phyloP scores from a whole-genome alignment of 164 flowering plant species.

The Nelumbo lutea region DNA sequence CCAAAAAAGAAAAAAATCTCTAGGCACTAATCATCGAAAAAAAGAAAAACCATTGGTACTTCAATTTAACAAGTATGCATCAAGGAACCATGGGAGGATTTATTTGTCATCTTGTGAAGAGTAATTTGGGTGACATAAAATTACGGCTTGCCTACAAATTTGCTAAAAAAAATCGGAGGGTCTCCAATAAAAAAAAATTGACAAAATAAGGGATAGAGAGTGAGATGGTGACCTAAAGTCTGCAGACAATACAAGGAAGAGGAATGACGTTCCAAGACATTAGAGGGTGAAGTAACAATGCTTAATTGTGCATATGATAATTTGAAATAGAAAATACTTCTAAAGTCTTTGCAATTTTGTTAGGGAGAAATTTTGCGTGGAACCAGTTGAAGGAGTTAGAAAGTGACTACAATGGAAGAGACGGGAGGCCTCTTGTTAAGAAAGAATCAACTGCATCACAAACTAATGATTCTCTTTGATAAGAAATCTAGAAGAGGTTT shows the following conservation, averaged over 20 bases:
- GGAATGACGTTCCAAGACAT: constrained; percentile 8
- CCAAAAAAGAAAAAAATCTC: no score
- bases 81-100: no score
- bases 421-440: constrained; percentile 15
- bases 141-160: constrained; percentile 34
- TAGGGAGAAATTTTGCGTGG: constrained; percentile 74
- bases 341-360: constrained; percentile 57
- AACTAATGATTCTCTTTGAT: constrained; percentile 6
- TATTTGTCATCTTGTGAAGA: constrained; percentile 10
- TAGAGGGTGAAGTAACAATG: constrained; percentile 42
- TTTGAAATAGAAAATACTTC: constrained; percentile 36
- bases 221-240: constrained; percentile 14
- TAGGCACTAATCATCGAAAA: no score
- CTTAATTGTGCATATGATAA: constrained; percentile 46
- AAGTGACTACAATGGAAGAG: constrained; percentile 17
- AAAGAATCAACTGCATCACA: constrained; percentile 30
- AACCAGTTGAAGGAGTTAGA: constrained; percentile 66
- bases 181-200: constrained; percentile 10
- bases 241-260: constrained; percentile 10
- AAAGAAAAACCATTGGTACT: no score
- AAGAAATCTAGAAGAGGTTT: constrained; percentile 33
- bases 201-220: constrained; percentile 9
- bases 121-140: constrained; percentile 48
- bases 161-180: constrained; percentile 26
- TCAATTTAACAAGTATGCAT: no score